phyloP scores from a whole-genome alignment of 305 asterid species.

The Ilex paraguariensis region DNA sequence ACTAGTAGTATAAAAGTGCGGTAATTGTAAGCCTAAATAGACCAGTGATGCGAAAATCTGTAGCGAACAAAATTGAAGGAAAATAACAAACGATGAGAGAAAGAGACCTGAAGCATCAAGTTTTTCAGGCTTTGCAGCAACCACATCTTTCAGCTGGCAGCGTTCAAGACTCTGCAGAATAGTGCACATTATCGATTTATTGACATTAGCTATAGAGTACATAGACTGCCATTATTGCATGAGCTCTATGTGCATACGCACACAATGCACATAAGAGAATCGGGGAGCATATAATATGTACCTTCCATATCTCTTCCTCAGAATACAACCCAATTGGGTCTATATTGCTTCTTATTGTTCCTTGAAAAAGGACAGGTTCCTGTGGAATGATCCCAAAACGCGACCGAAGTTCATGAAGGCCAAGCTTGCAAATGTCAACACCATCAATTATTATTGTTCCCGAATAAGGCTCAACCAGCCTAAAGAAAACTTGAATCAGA shows the following conservation, averaged over 20 bases:
- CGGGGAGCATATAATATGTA: background rate
- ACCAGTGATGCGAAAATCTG: too few species aligned
- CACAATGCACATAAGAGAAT: too few species aligned
- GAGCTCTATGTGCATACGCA: too few species aligned
- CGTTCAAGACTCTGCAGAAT: slow-evolving; percentile 54
- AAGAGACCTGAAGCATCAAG: slow-evolving; percentile 46
- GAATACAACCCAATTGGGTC: background rate
- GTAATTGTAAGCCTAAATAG: background rate
- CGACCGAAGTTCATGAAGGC: background rate
- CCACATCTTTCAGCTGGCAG: slow-evolving; percentile 69
- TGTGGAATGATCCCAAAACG: slow-evolving; percentile 3
- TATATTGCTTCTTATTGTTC: background rate
- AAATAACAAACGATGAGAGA: background rate
- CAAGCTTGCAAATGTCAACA: background rate
- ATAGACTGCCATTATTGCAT: too few species aligned
- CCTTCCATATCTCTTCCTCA: slow-evolving; percentile 1
- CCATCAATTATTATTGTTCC: background rate
- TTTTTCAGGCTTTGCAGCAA: slow-evolving; percentile 51
- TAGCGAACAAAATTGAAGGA: background rate
- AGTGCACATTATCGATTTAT: too few species aligned
- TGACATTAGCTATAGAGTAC: too few species aligned
- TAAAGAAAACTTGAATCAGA: background rate
- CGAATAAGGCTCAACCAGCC: background rate
- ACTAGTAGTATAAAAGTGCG: slow-evolving; percentile 18
- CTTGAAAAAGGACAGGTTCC: background rate